These are phyloP conservation scores for Aurinia saxatilis DNA, from an alignment of 345 rosid species.

Conservation along the genomic window DNA sequence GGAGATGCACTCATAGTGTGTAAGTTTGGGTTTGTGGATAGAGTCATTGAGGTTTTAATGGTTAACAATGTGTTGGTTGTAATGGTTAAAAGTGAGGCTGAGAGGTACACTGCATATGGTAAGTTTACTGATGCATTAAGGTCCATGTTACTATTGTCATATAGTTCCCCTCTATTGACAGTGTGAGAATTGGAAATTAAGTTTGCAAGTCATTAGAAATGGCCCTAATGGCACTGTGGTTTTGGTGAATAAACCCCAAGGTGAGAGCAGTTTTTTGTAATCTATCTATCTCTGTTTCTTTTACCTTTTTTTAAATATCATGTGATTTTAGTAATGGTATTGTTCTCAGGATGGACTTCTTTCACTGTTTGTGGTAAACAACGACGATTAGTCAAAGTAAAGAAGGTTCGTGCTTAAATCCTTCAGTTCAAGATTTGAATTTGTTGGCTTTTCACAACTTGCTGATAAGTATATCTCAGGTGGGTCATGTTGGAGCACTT, in stretches of 20 bases:
- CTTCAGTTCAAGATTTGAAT: neutral
- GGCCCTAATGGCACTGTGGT: slow-evolving; percentile 73
- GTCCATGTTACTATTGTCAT: no score
- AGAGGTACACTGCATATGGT: no score
- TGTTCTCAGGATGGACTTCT: slow-evolving; percentile 83
- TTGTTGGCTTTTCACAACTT: neutral
- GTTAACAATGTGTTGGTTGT: no score
- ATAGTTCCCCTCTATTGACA: no score
- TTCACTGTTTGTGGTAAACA: slow-evolving; percentile 98
- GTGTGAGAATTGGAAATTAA: no score
- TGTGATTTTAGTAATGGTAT: slow-evolving; percentile 13
- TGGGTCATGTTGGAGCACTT: slow-evolving; percentile 97
- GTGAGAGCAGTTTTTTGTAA: slow-evolving; percentile 27
- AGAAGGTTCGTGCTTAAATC: slow-evolving; percentile 50
- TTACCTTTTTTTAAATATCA: neutral
- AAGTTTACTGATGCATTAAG: no score
- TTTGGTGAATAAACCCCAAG: slow-evolving; percentile 93
- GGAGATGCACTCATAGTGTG: slow-evolving; percentile 82
- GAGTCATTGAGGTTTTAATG: no score
- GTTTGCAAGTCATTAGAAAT: no score
- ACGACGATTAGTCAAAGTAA: slow-evolving; percentile 76
- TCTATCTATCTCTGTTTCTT: neutral
- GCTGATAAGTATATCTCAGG: slow-evolving; percentile 37
- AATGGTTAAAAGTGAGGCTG: no score
- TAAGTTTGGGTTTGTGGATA: no score